phyloP scores from a whole-genome alignment of 1,284 basidiomycete species.

The Lignosus rhinocerotis region DNA sequence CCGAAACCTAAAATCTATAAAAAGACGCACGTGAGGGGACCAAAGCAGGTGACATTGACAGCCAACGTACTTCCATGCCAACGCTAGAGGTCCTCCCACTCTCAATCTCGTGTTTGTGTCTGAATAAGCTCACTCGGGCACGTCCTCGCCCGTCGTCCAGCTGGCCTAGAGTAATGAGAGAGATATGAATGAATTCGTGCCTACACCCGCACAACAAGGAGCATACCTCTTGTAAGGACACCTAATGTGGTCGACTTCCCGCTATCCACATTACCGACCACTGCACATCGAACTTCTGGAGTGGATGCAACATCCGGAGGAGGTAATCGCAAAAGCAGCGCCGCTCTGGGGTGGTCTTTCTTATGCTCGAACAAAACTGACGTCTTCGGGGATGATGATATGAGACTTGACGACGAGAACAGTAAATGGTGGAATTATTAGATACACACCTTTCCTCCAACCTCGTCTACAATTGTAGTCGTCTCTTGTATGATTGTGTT shows the following conservation, averaged over 20 bases:
- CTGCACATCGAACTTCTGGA: conserved; percentile 91
- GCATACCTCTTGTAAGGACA: conserved; percentile 72
- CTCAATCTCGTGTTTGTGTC: conserved; percentile 98
- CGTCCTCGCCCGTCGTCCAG: conserved; percentile 95
- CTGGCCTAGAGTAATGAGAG: conserved; percentile 50
- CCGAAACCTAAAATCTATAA: conserved; percentile 83
- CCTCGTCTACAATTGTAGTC: conserved; percentile 57
- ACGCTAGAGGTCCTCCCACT: conserved; percentile 93
- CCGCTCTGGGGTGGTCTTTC: conserved; percentile 50
- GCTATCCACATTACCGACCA: conserved; percentile 92
- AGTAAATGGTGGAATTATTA: background rate
- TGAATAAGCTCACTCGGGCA: conserved; percentile 89
- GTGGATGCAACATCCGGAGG: conserved; percentile 70
- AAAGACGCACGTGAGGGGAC: background rate
- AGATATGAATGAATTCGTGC: conserved; percentile 36
- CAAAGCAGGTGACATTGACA: background rate
- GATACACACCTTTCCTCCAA: conserved; percentile 67
- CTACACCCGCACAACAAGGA: background rate
- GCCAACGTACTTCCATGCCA: conserved; percentile 81
- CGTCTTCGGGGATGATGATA: conserved; percentile 38
- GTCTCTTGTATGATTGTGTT: conserved; percentile 47
- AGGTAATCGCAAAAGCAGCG: conserved; percentile 68
- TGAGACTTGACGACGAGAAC: background rate
- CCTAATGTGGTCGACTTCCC: conserved; percentile 96
- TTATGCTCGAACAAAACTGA: conserved; percentile 54